Conservation (phyloP, 78 protist genomes). For the Chrysochromulina tobinii region DNA sequence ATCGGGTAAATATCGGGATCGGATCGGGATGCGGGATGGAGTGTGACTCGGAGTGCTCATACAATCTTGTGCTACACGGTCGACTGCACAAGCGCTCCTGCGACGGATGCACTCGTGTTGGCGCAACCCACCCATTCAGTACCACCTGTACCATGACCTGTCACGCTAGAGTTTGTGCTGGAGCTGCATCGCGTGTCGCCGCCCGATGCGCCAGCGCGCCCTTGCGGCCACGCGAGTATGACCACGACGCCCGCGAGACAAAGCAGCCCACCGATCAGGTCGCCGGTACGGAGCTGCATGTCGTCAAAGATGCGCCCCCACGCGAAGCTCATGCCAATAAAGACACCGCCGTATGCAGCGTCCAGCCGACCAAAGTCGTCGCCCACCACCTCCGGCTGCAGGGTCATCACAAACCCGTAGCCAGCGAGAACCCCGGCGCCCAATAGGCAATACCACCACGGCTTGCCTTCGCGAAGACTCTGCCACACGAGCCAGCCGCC, state of each 20-base stretch:
- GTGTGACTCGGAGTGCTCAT: too few relatives aligned
- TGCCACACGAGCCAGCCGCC: conserved; percentile 17
- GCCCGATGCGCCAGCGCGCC: too few relatives aligned
- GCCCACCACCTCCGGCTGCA: neutral
- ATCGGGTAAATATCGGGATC: too few relatives aligned
- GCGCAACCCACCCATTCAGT: too few relatives aligned
- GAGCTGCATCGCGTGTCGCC: too few relatives aligned
- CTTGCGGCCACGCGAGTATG: too few relatives aligned
- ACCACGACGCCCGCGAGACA: neutral
- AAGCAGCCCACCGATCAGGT: neutral
- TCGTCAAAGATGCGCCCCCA: conserved; percentile 16
- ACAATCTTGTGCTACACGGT: too few relatives aligned
- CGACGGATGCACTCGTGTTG: too few relatives aligned
- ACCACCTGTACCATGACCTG: too few relatives aligned
- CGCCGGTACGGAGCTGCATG: neutral
- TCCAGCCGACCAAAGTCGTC: conserved; percentile 13
- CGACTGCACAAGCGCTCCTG: too few relatives aligned
- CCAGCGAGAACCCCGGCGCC: neutral
- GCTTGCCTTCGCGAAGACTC: neutral
- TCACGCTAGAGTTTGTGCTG: too few relatives aligned
- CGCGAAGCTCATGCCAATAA: conserved; percentile 14
- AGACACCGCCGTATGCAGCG: conserved; percentile 22
- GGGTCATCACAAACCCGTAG: neutral
- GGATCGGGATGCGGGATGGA: too few relatives aligned
- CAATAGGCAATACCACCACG: neutral